Evolutionary conservation across 2,329 filamentous ascomycete genomes (phyloP), one percentile per base, ranked within the genome.

Genomic region (Beauveria sp.): DNA sequence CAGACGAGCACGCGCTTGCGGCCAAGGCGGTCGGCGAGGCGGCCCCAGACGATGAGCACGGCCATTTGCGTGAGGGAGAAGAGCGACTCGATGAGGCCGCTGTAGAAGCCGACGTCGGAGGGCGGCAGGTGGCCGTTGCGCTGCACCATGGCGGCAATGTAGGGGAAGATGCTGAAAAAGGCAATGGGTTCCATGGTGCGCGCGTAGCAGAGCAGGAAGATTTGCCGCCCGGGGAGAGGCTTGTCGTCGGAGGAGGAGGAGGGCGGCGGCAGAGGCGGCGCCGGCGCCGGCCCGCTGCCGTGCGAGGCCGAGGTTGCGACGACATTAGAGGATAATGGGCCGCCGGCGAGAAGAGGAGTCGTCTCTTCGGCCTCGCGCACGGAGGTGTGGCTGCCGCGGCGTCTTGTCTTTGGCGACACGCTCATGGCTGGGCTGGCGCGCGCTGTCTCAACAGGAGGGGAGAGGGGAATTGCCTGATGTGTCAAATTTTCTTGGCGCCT

Each of bases 91-190:
- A 93, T 91, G 14, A 92, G 75, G 2, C 90, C 90, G 62, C 81
- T 85, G 77, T 91, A 93, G 75, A 93, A 93, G 2, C 90, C 90
- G 3, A 91, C 85, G 70, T 91, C 86, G n/a, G 81, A 75, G 50
- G 83, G 76, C 1, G 79, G 71, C 2, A 93, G 73, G 12, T 78
- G 68, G 10, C 88, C 89, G 62, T 86, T 87, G 61, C 82, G 78
- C 71, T 83, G 77, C 43, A 90, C 85, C 90, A 93, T 93, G 69
- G 87, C 78, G 68, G 86, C 90, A 73, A 95, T 83, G 74, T 89
- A 93, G n/a, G 90, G 88, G 67, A 93, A 89, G 71, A 93, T 91
- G 70, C 81, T 85, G 77, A 93, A 93, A 76, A 91, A 93, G n/a
- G 89, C 88, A 46, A 93, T 81, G 1, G 90, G 89, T 69, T 93